A percentile compares a stretch with the other conserved stretches of the same genome.
These are phyloP conservation scores for Globisporangium nodosum DNA, from an alignment of 352 stramenopile species.

Conservation along the genomic window DNA sequence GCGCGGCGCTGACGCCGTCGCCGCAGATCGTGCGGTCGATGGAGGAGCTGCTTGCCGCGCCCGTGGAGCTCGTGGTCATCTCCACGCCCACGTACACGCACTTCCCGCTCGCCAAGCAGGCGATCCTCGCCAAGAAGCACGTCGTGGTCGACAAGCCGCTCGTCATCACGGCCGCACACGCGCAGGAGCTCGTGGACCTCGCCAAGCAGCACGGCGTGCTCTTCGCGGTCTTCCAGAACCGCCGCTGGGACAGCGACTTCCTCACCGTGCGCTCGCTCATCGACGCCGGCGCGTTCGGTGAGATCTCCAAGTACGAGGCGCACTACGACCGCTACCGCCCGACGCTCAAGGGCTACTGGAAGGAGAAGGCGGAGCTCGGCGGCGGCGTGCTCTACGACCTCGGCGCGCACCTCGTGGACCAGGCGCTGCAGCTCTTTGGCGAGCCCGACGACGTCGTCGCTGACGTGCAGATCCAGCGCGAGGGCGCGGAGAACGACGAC, in stretches of 20 bases:
- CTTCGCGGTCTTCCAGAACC: slow-evolving; percentile 77
- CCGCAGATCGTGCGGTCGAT: slow-evolving; percentile 68
- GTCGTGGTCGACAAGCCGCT: slow-evolving; percentile 77
- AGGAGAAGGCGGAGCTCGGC: slow-evolving; percentile 51
- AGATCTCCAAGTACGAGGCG: slow-evolving; percentile 50
- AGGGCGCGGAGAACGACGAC: slow-evolving; percentile 60
- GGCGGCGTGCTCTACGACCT: slow-evolving; percentile 71
- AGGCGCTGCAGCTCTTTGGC: slow-evolving; percentile 63
- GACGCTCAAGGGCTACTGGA: slow-evolving; percentile 74
- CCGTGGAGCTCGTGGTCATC: slow-evolving; percentile 65
- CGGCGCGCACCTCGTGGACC: slow-evolving; percentile 60
- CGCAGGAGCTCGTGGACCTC: slow-evolving; percentile 39
- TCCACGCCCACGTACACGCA: slow-evolving; percentile 68
- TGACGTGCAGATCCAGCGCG: slow-evolving; percentile 71
- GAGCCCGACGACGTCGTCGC: slow-evolving; percentile 35
- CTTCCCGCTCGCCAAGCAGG: slow-evolving; percentile 70
- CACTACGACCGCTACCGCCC: slow-evolving; percentile 71
- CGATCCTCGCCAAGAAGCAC: slow-evolving; percentile 64
- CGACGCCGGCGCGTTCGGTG: slow-evolving; percentile 36
- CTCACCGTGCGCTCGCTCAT: slow-evolving; percentile 50
- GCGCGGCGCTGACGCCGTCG: slow-evolving; percentile 30
- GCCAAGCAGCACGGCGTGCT: slow-evolving; percentile 46
- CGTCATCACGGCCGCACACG: slow-evolving; percentile 47
- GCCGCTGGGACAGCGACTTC: slow-evolving; percentile 73
- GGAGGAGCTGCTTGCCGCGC: slow-evolving; percentile 51